Evolutionary conservation across 2,329 filamentous ascomycete species (phyloP).

Genomic region (Botrytis elliptica): DNA sequence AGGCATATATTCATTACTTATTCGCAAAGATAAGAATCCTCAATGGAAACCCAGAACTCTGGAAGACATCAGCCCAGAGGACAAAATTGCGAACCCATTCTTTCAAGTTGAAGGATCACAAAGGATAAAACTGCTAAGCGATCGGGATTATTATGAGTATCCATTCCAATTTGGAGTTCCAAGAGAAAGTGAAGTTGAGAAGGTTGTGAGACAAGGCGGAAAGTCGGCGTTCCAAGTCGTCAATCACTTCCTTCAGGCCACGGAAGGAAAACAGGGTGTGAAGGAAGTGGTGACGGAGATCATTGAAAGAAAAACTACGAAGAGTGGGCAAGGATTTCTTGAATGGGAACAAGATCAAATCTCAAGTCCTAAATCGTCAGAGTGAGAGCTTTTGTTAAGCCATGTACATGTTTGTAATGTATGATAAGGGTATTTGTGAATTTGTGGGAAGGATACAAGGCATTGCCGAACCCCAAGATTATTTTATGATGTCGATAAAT

Average conservation of each 20-base stretch:
- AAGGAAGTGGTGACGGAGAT: conserved; percentile 68
- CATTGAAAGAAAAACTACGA: conserved; percentile 47
- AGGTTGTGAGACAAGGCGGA: conserved; percentile 44
- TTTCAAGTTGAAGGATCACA: conserved; percentile 54
- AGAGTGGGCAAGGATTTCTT: conserved; percentile 36
- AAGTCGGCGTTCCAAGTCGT: conserved; percentile 58
- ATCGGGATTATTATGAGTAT: conserved; percentile 67
- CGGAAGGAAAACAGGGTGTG: conserved; percentile 67
- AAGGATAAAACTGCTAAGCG: conserved; percentile 60
- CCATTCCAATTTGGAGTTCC: conserved; percentile 71
- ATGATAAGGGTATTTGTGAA: conserved; percentile 25
- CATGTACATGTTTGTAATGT: conserved; percentile 19
- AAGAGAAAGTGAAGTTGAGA: conserved; percentile 60
- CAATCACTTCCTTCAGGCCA: conserved; percentile 58
- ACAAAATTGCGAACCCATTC: conserved; percentile 63
- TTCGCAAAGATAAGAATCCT: conserved; percentile 46
- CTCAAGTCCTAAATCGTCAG: not conserved
- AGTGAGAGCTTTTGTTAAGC: conserved; percentile 4
- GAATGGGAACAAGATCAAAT: conserved; percentile 29
- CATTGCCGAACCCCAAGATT: conserved; percentile 19
- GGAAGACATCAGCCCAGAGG: conserved; percentile 57
- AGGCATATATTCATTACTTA: conserved; percentile 79
- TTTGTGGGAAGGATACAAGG: conserved; percentile 26
- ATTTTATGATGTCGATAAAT: conserved; percentile 20
- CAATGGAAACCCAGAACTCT: conserved; percentile 75